A percentile compares a stretch with the other conserved stretches of the same genome.
Conservation (phyloP, 768 basidiomycete genomes). For the Cyclocybe cylindracea region DNA sequence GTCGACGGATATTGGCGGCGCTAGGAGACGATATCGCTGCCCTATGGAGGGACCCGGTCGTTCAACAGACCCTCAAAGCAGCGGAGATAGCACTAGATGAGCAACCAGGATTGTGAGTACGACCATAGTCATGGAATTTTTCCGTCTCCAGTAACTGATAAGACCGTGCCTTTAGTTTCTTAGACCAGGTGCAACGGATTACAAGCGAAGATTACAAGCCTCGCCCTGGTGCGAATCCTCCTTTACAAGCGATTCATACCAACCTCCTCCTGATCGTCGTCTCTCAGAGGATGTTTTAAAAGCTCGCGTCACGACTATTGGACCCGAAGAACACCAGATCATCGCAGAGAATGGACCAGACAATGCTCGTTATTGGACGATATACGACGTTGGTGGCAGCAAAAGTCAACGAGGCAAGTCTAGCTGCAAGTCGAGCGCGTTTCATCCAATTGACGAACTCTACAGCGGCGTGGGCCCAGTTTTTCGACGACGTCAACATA, state of each 20-base stretch:
- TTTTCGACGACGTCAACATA: slow-evolving; percentile 67
- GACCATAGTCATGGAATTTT: not conserved
- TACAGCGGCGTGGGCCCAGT: slow-evolving; percentile 68
- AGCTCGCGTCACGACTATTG: slow-evolving; percentile 62
- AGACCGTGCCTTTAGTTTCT: slow-evolving; percentile 42
- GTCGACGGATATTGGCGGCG: slow-evolving; percentile 50
- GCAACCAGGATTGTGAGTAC: slow-evolving; percentile 62
- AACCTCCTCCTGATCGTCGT: not conserved
- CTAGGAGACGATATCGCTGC: slow-evolving; percentile 53
- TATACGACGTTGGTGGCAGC: slow-evolving; percentile 70
- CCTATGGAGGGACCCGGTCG: slow-evolving; percentile 50
- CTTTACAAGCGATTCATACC: not conserved
- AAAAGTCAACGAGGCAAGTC: slow-evolving; percentile 53
- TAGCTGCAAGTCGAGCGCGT: not conserved
- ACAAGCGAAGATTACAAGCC: slow-evolving; percentile 53
- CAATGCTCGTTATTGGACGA: slow-evolving; percentile 51
- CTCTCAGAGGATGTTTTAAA: slow-evolving; percentile 59
- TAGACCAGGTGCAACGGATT: slow-evolving; percentile 55
- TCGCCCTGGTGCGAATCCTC: slow-evolving; percentile 41
- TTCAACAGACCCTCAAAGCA: slow-evolving; percentile 42
- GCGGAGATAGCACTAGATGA: slow-evolving; percentile 52
- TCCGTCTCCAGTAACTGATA: not conserved
- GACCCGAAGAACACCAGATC: slow-evolving; percentile 65
- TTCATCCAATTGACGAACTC: not conserved
- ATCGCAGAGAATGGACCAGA: slow-evolving; percentile 40